phyloP scores from a whole-genome alignment of 176 grass and related monocot genomes.

The Carex scoparia region DNA sequence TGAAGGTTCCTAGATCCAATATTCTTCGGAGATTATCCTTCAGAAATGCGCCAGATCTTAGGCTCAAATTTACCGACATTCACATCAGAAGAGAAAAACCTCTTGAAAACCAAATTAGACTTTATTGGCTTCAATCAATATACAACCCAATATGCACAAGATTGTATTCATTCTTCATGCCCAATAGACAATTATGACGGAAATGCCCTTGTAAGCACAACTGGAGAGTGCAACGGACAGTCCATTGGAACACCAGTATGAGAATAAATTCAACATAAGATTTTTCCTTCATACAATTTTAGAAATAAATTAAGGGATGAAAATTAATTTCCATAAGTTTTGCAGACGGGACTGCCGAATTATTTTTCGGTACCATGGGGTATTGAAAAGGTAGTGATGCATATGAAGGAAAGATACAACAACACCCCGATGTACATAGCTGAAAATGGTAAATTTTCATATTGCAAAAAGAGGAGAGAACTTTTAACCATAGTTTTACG shows the following conservation, averaged over 20 bases:
- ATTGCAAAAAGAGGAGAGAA: neutral
- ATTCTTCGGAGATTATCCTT: conserved; percentile 50
- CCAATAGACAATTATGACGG: conserved; percentile 23
- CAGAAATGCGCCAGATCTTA: conserved; percentile 42
- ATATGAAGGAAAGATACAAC: conserved; percentile 69
- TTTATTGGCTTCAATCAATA: conserved; percentile 79
- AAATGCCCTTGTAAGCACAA: conserved; percentile 27
- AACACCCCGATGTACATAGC: conserved; percentile 55
- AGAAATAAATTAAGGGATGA: neutral
- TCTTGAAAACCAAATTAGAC: conserved; percentile 43
- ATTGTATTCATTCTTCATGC: conserved; percentile 53
- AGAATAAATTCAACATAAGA: neutral
- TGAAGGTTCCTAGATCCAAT: conserved; percentile 55
- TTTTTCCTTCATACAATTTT: neutral
- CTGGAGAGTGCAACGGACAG: conserved; percentile 32
- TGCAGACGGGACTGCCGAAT: conserved; percentile 41
- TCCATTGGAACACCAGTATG: conserved; percentile 40
- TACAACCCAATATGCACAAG: conserved; percentile 35
- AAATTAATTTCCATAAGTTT: neutral
- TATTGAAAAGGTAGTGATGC: conserved; percentile 50
- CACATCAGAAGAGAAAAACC: conserved; percentile 37
- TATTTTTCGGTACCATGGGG: conserved; percentile 41
- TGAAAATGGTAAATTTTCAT: conserved; percentile 55
- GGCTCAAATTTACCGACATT: conserved; percentile 37
- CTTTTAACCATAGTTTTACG: neutral